Conservation (phyloP, 2,329 filamentous ascomycete genomes). For the Colletotrichum sp. region DNA sequence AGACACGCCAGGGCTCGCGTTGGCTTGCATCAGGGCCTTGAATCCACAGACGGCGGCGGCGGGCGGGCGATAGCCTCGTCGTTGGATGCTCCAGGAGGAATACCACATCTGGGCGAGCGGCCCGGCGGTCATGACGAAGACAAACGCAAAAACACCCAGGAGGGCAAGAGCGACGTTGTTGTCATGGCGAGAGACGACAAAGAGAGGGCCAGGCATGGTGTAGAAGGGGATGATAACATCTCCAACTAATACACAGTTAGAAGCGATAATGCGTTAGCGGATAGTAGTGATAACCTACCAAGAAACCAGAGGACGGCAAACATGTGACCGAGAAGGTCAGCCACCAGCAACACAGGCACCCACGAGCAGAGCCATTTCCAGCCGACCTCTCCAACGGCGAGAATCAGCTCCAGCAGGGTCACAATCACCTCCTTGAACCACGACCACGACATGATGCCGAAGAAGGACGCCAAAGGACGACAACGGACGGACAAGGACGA, state of each 20-base stretch:
- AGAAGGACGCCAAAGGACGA: background rate
- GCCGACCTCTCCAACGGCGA: accelerated
- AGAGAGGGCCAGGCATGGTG: no score
- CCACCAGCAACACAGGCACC: background rate
- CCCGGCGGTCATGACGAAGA: background rate
- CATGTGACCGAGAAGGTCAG: background rate
- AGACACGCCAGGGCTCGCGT: background rate
- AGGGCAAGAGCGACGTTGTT: background rate
- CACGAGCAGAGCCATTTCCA: accelerated
- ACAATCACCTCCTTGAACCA: background rate
- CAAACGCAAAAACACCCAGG: background rate
- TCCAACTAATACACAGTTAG: background rate
- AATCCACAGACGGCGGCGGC: background rate
- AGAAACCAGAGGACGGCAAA: background rate
- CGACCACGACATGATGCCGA: no score
- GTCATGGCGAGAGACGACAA: background rate
- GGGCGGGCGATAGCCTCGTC: background rate
- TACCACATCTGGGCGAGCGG: background rate
- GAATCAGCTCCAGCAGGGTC: background rate
- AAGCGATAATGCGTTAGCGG: background rate
- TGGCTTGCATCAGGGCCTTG: background rate
- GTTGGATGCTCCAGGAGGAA: background rate
- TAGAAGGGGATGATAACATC: accelerated
- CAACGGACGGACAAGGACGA: background rate
- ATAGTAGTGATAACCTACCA: background rate